Evolutionary conservation across 495 filamentous ascomycete species (phyloP).

Genomic region (Staphylotrichum tortipilum): DNA sequence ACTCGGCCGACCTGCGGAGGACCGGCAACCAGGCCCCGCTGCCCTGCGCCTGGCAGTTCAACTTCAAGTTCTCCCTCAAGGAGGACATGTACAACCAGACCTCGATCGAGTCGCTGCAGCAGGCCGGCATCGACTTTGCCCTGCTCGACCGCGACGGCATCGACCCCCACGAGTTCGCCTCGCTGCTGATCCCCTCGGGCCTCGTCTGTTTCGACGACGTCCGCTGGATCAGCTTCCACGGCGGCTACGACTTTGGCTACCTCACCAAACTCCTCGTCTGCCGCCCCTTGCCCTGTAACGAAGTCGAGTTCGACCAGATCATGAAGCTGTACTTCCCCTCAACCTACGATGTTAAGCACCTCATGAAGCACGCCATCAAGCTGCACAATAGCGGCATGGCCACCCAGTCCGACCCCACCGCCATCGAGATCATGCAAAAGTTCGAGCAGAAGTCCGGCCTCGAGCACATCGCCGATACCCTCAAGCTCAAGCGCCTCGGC

Average conservation of each 20-base stretch:
- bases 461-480: conserved; percentile 85
- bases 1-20: conserved; percentile 44
- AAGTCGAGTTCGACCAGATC: conserved; percentile 73
- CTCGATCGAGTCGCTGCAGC: conserved; percentile 78
- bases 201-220: conserved; percentile 82
- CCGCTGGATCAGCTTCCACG: conserved; percentile 94
- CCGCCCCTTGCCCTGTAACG: conserved; percentile 72
- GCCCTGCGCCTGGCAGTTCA: conserved; percentile 96
- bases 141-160: conserved; percentile 83
- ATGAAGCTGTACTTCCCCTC: conserved; percentile 87
- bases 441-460: conserved; percentile 81
- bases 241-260: conserved; percentile 98
- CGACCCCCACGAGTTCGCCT: conserved; percentile 77
- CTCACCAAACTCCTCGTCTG: conserved; percentile 84
- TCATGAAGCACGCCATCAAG: conserved; percentile 66
- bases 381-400: conserved; percentile 58
- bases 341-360: conserved; percentile 92
- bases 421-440: conserved; percentile 60
- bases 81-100: conserved; percentile 94
- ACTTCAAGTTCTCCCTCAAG: conserved; percentile 91
- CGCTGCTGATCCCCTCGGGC: conserved; percentile 82
- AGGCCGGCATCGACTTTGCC: conserved; percentile 80
- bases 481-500: conserved; percentile 80
- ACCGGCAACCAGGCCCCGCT: conserved; percentile 49
- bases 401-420: conserved; percentile 53